These are phyloP conservation scores for Lathyrus aphaca DNA, from an alignment of 306 rosid species.

Conservation along the genomic window DNA sequence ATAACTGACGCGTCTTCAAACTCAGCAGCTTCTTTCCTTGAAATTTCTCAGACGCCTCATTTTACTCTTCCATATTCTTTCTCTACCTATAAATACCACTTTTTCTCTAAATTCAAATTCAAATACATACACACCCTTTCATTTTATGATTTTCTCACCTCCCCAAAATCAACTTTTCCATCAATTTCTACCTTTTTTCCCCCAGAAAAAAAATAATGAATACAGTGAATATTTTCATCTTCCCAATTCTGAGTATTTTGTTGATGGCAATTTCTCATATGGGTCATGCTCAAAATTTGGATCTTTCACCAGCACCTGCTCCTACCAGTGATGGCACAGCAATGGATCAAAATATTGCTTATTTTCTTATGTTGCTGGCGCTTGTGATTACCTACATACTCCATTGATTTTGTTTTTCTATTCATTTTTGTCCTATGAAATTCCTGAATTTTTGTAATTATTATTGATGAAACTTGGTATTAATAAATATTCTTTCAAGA, in stretches of 20 bases:
- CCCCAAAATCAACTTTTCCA: not conserved
- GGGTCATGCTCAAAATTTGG: conserved; percentile 49
- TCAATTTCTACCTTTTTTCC: not conserved
- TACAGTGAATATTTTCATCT: conserved; percentile 27
- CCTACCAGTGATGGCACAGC: conserved; percentile 39
- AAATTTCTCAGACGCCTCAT: conserved; percentile 42
- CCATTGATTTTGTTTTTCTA: conserved; percentile 46
- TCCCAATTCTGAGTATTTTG: conserved; percentile 51
- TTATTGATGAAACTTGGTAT: no score
- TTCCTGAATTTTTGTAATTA: no score
- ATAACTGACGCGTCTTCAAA: not conserved
- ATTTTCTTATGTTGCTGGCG: conserved; percentile 64
- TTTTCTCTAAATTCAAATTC: not conserved
- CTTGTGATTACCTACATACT: conserved; percentile 64
- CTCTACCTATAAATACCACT: not conserved
- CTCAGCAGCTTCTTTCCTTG: conserved; percentile 33
- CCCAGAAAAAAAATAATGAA: conserved; percentile 37
- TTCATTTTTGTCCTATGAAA: no score
- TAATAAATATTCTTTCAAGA: no score
- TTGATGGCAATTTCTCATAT: conserved; percentile 43
- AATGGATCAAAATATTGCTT: conserved; percentile 74
- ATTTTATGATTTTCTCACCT: not conserved
- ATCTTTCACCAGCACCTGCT: conserved; percentile 52
- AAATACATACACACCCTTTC: not conserved
- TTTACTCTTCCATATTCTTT: not conserved